Percentiles rank a stretch among this genome's conserved stretches.
Conservation (phyloP, 306 rosid species). For the Pyrus pyrifolia region DNA sequence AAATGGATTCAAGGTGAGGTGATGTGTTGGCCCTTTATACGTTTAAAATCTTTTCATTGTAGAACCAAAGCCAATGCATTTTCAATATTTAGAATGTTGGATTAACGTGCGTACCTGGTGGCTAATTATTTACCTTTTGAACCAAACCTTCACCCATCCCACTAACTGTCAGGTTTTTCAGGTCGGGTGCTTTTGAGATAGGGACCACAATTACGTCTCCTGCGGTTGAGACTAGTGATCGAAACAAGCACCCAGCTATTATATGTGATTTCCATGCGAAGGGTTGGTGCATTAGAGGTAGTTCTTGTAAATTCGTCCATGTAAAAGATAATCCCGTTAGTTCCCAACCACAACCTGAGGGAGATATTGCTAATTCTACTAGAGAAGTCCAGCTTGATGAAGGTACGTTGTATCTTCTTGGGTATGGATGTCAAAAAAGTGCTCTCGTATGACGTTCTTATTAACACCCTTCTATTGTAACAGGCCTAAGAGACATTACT, state of each 20-base stretch:
- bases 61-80: conserved; percentile 3
- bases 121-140: conserved; percentile 19
- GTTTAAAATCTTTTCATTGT: conserved; percentile 15
- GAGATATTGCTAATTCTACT: conserved; percentile 37
- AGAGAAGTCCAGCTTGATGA: conserved; percentile 46
- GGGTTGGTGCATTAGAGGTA: conserved; percentile 94
- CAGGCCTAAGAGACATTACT: conserved; percentile 43
- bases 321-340: conserved; percentile 34
- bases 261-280: conserved; percentile 69
- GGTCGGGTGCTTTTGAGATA: conserved; percentile 35
- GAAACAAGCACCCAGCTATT: conserved; percentile 45
- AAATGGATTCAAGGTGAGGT: conserved; percentile 52
- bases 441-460: conserved; percentile 23
- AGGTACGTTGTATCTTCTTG: conserved; percentile 52
- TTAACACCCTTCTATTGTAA: conserved; percentile 30
- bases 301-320: conserved; percentile 84
- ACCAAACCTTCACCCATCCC: conserved; percentile 19
- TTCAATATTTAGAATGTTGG: conserved; percentile 16
- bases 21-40: conserved; percentile 8
- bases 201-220: conserved; percentile 44
- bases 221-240: conserved; percentile 40
- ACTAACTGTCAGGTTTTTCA: conserved; percentile 42
- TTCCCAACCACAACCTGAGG: conserved; percentile 40
- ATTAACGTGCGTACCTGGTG: conserved; percentile 10
- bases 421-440: conserved; percentile 24